Evolutionary conservation across 345 rosid genomes (phyloP).

Genomic region (Diplotaxis tenuifolia): DNA sequence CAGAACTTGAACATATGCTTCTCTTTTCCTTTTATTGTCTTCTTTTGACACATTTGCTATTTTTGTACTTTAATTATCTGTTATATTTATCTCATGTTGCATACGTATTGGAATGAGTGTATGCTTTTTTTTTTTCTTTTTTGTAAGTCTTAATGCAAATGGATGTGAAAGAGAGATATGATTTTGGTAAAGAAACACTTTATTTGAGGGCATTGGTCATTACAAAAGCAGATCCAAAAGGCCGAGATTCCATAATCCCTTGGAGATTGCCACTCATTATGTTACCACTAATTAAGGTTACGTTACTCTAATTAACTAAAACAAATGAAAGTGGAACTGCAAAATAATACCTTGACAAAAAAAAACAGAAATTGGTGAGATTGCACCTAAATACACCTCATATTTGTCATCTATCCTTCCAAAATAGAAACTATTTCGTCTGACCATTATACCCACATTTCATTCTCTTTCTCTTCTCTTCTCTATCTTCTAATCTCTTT

Average conservation of each 20-base stretch:
- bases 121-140: background rate
- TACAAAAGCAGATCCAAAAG: constrained; percentile 25
- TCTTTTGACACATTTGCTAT: background rate
- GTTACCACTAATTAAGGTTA: constrained; percentile 5
- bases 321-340: background rate
- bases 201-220: constrained; percentile 15
- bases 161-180: background rate
- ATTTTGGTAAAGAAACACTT: constrained; percentile 21
- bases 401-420: too few species aligned
- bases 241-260: constrained; percentile 11
- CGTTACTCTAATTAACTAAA: background rate
- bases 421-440: too few species aligned
- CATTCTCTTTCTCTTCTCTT: too few species aligned
- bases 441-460: too few species aligned
- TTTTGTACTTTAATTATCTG: background rate
- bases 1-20: background rate
- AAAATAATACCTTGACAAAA: too few species aligned
- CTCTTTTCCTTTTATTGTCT: background rate
- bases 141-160: background rate
- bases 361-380: too few species aligned
- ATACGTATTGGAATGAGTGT: background rate
- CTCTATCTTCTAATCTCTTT: too few species aligned
- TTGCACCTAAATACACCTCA: too few species aligned
- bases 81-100: background rate
- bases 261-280: constrained; percentile 22